A percentile compares a stretch with the other conserved stretches of the same genome.
Conservation (phyloP, 129 eudicot genomes). For the Helianthus tuberosus region DNA sequence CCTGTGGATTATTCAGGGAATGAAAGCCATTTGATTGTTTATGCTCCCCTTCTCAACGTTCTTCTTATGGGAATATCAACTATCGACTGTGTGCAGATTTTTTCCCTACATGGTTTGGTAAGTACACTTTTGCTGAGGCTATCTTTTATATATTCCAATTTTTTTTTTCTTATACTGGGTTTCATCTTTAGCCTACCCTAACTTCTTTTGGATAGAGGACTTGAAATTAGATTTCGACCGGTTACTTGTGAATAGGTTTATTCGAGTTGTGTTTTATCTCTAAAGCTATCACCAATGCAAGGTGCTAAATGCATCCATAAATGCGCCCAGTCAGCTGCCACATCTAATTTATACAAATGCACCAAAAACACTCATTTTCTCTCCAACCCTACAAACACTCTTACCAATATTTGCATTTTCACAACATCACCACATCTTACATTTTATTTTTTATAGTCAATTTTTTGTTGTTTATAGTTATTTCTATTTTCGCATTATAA, state of each 20-base stretch:
- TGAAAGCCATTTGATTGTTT: slow-evolving; percentile 75
- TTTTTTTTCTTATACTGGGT: background rate
- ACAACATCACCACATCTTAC: no score
- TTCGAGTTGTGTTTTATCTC: background rate
- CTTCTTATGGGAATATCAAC: slow-evolving; percentile 83
- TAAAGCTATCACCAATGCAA: background rate
- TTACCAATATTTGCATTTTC: no score
- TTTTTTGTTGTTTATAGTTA: no score
- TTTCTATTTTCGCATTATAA: no score
- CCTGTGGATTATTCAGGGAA: slow-evolving; percentile 73
- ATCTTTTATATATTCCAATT: background rate
- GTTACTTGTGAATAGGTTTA: background rate
- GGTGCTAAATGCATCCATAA: no score
- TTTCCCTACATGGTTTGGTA: slow-evolving; percentile 95
- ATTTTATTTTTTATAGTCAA: no score
- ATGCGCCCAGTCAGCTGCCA: no score
- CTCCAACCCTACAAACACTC: no score
- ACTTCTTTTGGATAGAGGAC: background rate
- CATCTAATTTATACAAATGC: no score
- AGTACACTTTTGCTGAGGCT: slow-evolving; percentile 30
- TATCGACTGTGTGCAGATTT: slow-evolving; percentile 81
- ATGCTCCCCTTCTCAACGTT: slow-evolving; percentile 78
- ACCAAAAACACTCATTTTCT: no score
- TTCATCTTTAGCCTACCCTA: background rate
- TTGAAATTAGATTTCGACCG: background rate